These are phyloP conservation scores for Amesomyces nigricolor DNA, from an alignment of 2,329 filamentous ascomycete species.

Conservation along the genomic window DNA sequence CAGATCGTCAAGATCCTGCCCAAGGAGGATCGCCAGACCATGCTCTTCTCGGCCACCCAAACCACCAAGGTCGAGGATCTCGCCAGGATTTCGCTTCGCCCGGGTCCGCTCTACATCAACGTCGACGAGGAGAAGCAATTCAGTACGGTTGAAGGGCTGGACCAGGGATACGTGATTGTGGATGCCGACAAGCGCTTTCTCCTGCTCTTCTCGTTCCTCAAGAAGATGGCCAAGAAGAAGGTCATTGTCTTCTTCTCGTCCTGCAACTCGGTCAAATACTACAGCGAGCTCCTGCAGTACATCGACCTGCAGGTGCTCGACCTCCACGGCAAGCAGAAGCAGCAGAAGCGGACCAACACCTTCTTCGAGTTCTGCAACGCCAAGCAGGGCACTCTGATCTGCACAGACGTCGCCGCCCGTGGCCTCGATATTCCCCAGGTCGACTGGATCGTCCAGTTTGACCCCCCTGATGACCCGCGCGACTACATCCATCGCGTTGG, in stretches of 20 bases:
- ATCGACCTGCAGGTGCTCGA: constrained; percentile 71
- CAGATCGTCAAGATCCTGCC: constrained; percentile 93
- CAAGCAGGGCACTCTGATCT: constrained; percentile 80
- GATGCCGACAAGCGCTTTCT: constrained; percentile 92
- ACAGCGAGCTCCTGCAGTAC: constrained; percentile 92
- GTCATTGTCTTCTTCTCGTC: constrained; percentile 95
- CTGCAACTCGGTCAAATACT: constrained; percentile 92
- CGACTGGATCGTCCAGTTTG: constrained; percentile 95
- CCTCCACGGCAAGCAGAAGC: constrained; percentile 93
- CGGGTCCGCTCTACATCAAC: constrained; percentile 93
- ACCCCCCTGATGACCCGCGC: constrained; percentile 83
- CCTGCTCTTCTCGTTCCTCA: constrained; percentile 88
- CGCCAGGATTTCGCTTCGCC: constrained; percentile 83
- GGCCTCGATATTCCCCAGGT: constrained; percentile 92
- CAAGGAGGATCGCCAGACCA: constrained; percentile 81
- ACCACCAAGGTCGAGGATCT: constrained; percentile 98
- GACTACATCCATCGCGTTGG: constrained; percentile 96
- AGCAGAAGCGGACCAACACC: constrained; percentile 96
- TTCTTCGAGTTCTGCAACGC: constrained; percentile 89
- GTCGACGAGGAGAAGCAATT: constrained; percentile 86
- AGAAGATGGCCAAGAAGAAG: constrained; percentile 90
- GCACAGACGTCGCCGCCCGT: constrained; percentile 92
- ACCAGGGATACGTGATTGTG: constrained; percentile 93
- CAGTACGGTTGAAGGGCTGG: constrained; percentile 86
- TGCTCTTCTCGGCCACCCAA: constrained; percentile 98